phyloP scores from a whole-genome alignment of 2,329 filamentous ascomycete genomes.

The Didymella keratinophila region DNA sequence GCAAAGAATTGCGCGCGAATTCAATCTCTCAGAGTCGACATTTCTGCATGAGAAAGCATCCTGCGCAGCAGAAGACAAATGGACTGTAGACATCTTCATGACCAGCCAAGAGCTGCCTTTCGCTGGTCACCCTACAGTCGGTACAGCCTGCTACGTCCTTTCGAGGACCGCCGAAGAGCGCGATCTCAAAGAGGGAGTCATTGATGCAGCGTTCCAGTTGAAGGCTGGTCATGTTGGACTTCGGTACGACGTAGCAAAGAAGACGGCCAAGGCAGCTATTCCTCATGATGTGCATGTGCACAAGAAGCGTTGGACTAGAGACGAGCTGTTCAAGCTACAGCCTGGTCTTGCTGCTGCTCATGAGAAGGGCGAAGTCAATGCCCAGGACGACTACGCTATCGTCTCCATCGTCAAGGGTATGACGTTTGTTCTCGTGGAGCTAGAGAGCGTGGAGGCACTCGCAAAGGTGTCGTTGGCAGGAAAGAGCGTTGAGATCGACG shows the following conservation, averaged over 20 bases:
- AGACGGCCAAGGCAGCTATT: constrained; percentile 66
- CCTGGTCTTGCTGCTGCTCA: constrained; percentile 42
- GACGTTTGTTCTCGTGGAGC: constrained; percentile 72
- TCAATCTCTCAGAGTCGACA: constrained; percentile 66
- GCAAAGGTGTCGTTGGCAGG: constrained; percentile 51
- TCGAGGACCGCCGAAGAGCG: constrained; percentile 38
- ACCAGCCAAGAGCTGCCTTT: constrained; percentile 62
- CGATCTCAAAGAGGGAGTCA: constrained; percentile 28
- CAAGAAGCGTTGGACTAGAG: constrained; percentile 29
- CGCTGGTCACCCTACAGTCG: constrained; percentile 65
- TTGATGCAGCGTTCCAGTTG: constrained; percentile 51
- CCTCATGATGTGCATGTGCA: constrained; percentile 67
- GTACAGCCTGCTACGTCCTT: constrained; percentile 60
- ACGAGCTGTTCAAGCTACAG: constrained; percentile 46
- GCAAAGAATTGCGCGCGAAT: constrained; percentile 63
- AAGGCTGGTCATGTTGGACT: constrained; percentile 57
- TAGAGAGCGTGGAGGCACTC: constrained; percentile 68
- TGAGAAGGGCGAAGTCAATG: constrained; percentile 19
- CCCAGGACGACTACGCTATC: constrained; percentile 42
- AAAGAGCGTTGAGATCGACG: constrained; percentile 42
- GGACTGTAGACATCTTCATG: constrained; percentile 64
- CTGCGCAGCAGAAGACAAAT: constrained; percentile 37
- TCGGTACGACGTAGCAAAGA: constrained; percentile 50
- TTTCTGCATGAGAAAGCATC: constrained; percentile 57
- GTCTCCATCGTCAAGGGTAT: constrained; percentile 73